Base-by-base conservation (phyloP, 257 asterid species). In the Knoxia roxburghii region DNA sequence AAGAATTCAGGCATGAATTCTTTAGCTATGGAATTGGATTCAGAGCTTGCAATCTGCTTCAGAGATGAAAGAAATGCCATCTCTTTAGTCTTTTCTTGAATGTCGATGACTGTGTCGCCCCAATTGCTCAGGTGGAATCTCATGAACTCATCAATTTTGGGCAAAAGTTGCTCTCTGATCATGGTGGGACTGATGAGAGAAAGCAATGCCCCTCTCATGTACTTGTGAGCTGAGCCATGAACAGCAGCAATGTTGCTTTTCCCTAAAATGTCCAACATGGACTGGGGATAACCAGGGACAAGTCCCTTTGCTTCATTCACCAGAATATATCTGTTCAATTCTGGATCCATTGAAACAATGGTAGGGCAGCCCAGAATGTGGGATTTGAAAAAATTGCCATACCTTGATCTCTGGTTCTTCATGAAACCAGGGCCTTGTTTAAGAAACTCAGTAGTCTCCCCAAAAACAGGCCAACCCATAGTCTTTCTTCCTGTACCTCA, bases 401-500 rank as follows among this genome's bases (percentile, higher is more conserved):
- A 82, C 98, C 98, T 94, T 76, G 96, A 74, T 87, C 96, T 89
- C 76, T 94, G 95, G 76, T 73, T 86, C 74, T 77, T 90, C 99
- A 94, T 89, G 82, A 94, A 94, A 73, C 64, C 78, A 35, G 99
- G 99, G 14, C 99, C 99, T 65, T 84, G 98, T 64, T 89, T 90
- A 1, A 94, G 86, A 78, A 94, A 94, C 82, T 89, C 98, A 1
- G 98, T 87, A 2, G 99, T 94, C 76, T 94, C 99, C 49, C 99
- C 99, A 52, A 94, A 86, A 68, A 94, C 79, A 30, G 98, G 99
- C 99, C 99, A 94, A 14, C 99, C 99, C 99, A 90, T 94, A 72
- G 96, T 90, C 88, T 77, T 83, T 87, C 70, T 86, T 91, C 76
- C 78, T 82, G 83, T 89, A 94, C 81, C 73, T 83, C 24, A 89